These are phyloP conservation scores for Heritiera fomes DNA, from an alignment of 345 rosid species.

Conservation along the genomic window DNA sequence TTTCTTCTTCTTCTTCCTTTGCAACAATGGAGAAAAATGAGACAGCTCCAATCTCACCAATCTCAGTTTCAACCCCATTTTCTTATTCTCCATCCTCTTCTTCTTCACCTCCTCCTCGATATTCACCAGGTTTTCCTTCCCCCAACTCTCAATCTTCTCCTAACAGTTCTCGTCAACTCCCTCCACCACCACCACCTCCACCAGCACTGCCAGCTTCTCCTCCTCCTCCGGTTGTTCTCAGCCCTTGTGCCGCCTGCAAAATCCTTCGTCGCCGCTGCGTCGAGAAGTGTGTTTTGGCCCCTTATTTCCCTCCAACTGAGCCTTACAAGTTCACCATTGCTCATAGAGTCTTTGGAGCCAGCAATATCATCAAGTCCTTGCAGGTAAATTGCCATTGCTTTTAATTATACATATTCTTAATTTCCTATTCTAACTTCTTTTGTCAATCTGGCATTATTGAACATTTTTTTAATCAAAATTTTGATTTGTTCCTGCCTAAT, in stretches of 20 bases:
- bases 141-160: slow-evolving; percentile 10
- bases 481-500: too few species aligned
- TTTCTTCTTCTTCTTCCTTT: not conserved
- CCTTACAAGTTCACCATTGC: slow-evolving; percentile 71
- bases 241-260: slow-evolving; percentile 82
- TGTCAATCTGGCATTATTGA: not conserved
- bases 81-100: slow-evolving; percentile 25
- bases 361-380: slow-evolving; percentile 66
- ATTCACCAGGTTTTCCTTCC: slow-evolving; percentile 15
- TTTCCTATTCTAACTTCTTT: too few species aligned
- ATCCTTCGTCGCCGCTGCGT: slow-evolving; percentile 71
- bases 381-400: slow-evolving; percentile 38
- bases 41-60: slow-evolving; percentile 18
- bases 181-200: not conserved
- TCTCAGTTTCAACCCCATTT: slow-evolving; percentile 16
- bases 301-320: slow-evolving; percentile 80
- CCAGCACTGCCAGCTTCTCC: slow-evolving; percentile 14
- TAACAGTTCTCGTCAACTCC: not conserved
- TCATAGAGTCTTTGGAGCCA: slow-evolving; percentile 68
- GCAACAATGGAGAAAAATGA: slow-evolving; percentile 27
- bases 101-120: slow-evolving; percentile 23
- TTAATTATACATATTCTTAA: too few species aligned
- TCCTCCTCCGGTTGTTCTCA: slow-evolving; percentile 34
- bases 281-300: slow-evolving; percentile 68
- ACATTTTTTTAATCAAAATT: not conserved